A percentile compares a stretch with the other conserved stretches of the same genome.
phyloP scores from a whole-genome alignment of 176 grass and related monocot genomes.

The Ampelocalamus luodianensis region DNA sequence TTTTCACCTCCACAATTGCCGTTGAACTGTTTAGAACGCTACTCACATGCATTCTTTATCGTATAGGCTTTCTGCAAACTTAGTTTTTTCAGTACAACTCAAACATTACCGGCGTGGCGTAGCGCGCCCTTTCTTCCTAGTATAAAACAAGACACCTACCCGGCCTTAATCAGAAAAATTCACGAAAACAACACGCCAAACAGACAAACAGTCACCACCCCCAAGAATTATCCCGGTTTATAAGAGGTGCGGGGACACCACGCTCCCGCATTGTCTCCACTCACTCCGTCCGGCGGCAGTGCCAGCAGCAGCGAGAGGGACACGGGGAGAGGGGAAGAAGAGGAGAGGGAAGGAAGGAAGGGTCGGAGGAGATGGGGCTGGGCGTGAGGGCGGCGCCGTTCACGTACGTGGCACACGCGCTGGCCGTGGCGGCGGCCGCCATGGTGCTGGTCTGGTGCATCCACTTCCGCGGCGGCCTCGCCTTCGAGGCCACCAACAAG shows the following conservation, averaged over 20 bases:
- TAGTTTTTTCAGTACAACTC: no score
- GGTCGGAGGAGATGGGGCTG: conserved; percentile 9
- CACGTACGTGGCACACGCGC: conserved; percentile 74
- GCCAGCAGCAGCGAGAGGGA: background rate
- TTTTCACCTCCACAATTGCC: no score
- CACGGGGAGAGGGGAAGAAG: background rate
- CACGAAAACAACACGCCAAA: background rate
- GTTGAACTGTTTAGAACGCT: no score
- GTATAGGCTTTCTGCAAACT: no score
- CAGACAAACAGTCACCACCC: background rate
- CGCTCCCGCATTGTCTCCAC: conserved; percentile 26
- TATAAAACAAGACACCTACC: background rate
- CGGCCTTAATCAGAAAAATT: background rate
- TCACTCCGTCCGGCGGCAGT: conserved; percentile 1
- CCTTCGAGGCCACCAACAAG: conserved; percentile 76
- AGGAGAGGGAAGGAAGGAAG: background rate
- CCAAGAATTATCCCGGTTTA: background rate
- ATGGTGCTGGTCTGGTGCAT: conserved; percentile 89
- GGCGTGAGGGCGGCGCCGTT: conserved; percentile 67
- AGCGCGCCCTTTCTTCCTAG: no score
- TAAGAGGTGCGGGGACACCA: conserved; percentile 25
- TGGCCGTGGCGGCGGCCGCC: conserved; percentile 58
- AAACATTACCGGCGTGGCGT: no score
- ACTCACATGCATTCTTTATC: no score
- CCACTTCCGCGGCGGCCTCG: conserved; percentile 87